These are phyloP conservation scores for Cladosporium colombiae DNA, from an alignment of 2,329 filamentous ascomycete genomes.

Conservation along the genomic window DNA sequence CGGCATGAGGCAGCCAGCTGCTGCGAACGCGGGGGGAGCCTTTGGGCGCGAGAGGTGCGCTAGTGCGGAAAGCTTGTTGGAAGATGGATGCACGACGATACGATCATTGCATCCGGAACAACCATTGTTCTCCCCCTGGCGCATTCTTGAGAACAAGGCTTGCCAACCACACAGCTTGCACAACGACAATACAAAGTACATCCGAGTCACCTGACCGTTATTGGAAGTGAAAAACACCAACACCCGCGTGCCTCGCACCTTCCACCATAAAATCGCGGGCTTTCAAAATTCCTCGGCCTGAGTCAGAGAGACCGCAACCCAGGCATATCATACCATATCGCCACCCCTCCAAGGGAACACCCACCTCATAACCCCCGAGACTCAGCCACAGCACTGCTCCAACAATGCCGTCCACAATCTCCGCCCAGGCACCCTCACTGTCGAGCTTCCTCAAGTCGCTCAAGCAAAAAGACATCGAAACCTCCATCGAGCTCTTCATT, in stretches of 20 bases:
- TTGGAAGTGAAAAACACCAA: background rate
- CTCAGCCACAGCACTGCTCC: background rate
- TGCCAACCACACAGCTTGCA: background rate
- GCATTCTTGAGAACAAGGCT: background rate
- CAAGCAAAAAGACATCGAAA: slow-evolving; percentile 73
- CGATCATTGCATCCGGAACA: background rate
- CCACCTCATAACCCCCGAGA: background rate
- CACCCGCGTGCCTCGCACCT: background rate
- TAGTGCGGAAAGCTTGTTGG: background rate
- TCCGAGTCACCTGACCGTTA: background rate
- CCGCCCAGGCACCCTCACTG: slow-evolving; percentile 69
- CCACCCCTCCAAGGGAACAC: background rate
- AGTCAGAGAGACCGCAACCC: slow-evolving; percentile 12
- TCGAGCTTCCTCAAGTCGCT: slow-evolving; percentile 77
- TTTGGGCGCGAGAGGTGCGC: background rate
- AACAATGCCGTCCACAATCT: slow-evolving; percentile 59
- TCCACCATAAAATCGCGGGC: background rate
- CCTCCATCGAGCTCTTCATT: slow-evolving; percentile 79
- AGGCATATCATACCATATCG: slow-evolving; percentile 1
- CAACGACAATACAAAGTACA: background rate
- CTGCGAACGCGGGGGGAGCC: too few species aligned
- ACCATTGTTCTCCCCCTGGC: background rate
- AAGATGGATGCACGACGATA: background rate
- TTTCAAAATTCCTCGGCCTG: slow-evolving; percentile 16
- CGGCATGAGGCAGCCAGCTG: background rate